Evolutionary conservation across 331 rosid genomes (phyloP), one percentile per base, ranked within the genome.

Genomic region (Quercus lobata): DNA sequence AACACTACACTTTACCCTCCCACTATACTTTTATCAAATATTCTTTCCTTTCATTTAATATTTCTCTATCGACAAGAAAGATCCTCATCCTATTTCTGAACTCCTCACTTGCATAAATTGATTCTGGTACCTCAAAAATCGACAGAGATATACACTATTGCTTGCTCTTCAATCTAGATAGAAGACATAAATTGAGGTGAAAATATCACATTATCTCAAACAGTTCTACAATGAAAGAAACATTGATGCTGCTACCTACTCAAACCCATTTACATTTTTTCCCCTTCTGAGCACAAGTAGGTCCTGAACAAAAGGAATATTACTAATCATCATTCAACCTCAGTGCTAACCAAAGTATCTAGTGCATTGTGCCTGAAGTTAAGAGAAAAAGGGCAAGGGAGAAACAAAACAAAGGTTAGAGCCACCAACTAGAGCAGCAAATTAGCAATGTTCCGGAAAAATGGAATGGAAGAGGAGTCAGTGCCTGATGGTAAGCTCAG

Each of bases 401-500:
- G 62, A 41, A n/a, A 15, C 76, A 62, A 65, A 44, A 55, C 58
- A 49, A 58, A 55, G 87, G 81, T 82, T 79, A 84, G 79, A 76
- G 76, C 78, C 74, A 85, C 83, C 83, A 53, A 81, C 66, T 58
- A 53, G 29, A 34, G 57, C 55, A 18, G 44, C 58, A 57, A 37
- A 41, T 25, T 11, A 83, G 71, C 22, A 57, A 78, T 37, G 80
- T 37, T 81, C 62, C 16, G 70, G 21, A 24, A 68, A 7, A 19
- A 16, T 12, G 29, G 14, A 60, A 2, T 25, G 66, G 2, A 27
- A 22, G 14, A 27, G 55, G 41, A 71, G 83, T 91, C 91, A 90
- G 49, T 81, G 91, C 79, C 84, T 86, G 83, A 95, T 89, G 71
- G 97, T 91, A 78, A 95, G 99, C 83, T 92, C 99, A 5, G 99